Evolutionary conservation across 441 rosid species (phyloP), one percentile per base, ranked within the genome.

Genomic region (Adansonia madagascariensis): DNA sequence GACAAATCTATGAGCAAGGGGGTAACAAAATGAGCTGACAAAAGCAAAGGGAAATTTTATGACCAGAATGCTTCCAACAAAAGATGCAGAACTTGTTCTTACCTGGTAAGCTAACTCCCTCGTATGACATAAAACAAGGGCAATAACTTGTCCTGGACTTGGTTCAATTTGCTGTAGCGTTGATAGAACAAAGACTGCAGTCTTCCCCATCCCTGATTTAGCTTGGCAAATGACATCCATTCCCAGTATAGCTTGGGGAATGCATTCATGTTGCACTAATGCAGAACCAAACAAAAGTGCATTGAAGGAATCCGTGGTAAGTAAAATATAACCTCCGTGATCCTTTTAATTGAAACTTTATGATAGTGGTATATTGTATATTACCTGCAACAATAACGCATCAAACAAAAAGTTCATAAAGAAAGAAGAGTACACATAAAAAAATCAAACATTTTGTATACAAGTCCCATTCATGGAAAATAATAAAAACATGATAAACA

Each of bases 161-260:
- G 98, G 97, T 60, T 96, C 99, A 60, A 94, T 96, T 81, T 96
- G 99, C 84, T 96, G 99, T 12, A 94, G 86, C 52, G 95, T 81
- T 6, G 99, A 96, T 8, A 96, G 84, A 39, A 96, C 97, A 86
- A 96, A 96, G 62, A 94, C 98, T 50, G 98, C 99, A 56, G 98
- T 96, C 88, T 96, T 94, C 12, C 99, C 99, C 99, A 96, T 96
- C 55, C 99, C 99, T 62, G 98, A 96, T 81, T 96, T 96, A 15
- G 99, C 98, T 94, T 96, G 98, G 82, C 98, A 96, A 77, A 96
- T 91, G 82, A 96, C 98, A 75, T 96, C 98, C 98, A 94, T 94
- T 22, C 98, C 99, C 86, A 96, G 75, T 44, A 94, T 94, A 64
- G 99, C 99, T 94, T 96, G 99, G 70, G 98, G 99, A 75, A 96